phyloP scores from a whole-genome alignment of 2,329 filamentous ascomycete species.

The Calonectria leucothoes region DNA sequence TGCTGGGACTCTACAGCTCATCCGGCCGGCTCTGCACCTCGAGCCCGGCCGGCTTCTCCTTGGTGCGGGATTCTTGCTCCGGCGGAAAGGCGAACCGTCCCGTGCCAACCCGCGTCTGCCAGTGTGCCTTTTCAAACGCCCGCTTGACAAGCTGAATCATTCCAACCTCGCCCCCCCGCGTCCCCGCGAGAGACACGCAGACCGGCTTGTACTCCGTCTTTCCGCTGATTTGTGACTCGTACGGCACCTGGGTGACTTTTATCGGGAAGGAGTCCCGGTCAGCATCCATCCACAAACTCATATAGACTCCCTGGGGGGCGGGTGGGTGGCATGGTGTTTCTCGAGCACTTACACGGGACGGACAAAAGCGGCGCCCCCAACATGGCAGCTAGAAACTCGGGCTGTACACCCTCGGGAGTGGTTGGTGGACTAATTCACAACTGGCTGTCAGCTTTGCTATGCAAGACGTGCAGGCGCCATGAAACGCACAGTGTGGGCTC shows the following conservation, averaged over 20 bases:
- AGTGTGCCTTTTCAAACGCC: constrained; percentile 41
- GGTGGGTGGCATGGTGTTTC: not conserved
- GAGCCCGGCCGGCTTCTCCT: not conserved
- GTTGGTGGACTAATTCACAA: constrained; percentile 39
- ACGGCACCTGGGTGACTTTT: constrained; percentile 48
- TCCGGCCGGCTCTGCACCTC: constrained; percentile 21
- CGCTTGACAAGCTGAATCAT: constrained; percentile 44
- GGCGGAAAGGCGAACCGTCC: constrained; percentile 46
- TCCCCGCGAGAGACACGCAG: constrained; percentile 45
- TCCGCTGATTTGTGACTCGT: constrained; percentile 44
- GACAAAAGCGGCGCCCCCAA: constrained; percentile 47
- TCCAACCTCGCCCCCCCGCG: constrained; percentile 39
- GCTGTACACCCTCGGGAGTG: constrained; percentile 38
- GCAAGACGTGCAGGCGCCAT: constrained; percentile 16
- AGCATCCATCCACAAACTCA: constrained; percentile 14
- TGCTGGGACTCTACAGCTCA: constrained; percentile 33
- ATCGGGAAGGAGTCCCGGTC: constrained; percentile 14
- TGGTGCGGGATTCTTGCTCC: constrained; percentile 12
- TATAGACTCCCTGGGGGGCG: too few species aligned
- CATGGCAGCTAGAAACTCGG: constrained; percentile 43
- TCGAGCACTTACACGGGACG: constrained; percentile 47
- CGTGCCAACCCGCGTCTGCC: constrained; percentile 42
- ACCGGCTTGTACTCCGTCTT: constrained; percentile 45
- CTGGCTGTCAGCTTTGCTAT: constrained; percentile 27
- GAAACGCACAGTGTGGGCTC: constrained; percentile 40